Conservation (phyloP, 768 basidiomycete genomes). For the Boletus vermiculosoides region DNA sequence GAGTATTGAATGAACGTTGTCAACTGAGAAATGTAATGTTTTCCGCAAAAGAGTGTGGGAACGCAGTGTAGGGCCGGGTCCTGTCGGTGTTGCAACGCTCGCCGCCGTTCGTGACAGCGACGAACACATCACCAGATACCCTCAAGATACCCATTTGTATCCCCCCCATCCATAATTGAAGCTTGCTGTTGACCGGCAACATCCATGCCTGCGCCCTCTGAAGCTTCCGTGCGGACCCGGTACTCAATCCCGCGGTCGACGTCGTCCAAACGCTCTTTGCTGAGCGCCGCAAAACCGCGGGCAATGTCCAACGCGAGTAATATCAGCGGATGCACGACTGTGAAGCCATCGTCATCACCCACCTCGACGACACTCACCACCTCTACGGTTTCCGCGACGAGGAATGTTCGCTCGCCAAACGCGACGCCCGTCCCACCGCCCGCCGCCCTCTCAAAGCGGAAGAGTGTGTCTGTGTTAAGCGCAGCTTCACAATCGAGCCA, state of each 20-base stretch:
- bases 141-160: conserved; percentile 18
- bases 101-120: conserved; percentile 20
- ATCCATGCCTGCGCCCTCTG: conserved; percentile 44
- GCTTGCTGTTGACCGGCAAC: conserved; percentile 1
- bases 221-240: conserved; percentile 48
- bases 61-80: conserved; percentile 9
- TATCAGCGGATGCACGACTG: conserved; percentile 50
- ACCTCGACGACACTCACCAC: conserved; percentile 28
- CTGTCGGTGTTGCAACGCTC: conserved; percentile 4
- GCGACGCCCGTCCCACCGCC: conserved; percentile 46
- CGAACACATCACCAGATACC: conserved; percentile 15
- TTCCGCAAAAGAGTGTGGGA: conserved; percentile 15
- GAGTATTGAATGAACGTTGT: too few relatives aligned
- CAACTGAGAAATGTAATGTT: too few relatives aligned
- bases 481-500: conserved; percentile 35
- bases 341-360: conserved; percentile 36
- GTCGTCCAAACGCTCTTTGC: conserved; percentile 41
- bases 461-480: conserved; percentile 40
- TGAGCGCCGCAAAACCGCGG: conserved; percentile 49
- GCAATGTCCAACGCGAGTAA: conserved; percentile 51
- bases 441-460: conserved; percentile 35
- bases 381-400: conserved; percentile 24
- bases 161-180: not conserved
- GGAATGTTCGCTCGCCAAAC: conserved; percentile 44
- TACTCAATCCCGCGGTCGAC: conserved; percentile 42